Conservation (phyloP, 225 moss, liverwort and hornwort genomes). For the Anthoceros angustus region DNA sequence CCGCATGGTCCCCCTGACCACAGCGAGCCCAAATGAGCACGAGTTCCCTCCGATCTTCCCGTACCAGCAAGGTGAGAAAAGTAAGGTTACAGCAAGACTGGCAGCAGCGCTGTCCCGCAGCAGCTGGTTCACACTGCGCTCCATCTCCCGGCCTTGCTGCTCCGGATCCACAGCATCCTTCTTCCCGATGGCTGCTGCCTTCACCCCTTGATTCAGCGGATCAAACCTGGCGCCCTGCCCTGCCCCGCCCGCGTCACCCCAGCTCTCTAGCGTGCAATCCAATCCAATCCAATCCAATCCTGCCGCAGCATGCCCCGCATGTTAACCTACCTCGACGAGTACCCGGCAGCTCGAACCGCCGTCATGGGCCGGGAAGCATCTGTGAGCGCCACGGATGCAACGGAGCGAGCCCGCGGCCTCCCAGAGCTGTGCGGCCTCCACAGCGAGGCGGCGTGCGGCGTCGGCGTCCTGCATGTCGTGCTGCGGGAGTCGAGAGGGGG, state of each 20-base stretch:
- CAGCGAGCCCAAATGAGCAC: not conserved
- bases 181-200: conserved; percentile 18
- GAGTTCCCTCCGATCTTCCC: not conserved
- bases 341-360: conserved; percentile 53
- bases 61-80: not conserved
- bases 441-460: conserved; percentile 30
- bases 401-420: conserved; percentile 33
- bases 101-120: conserved; percentile 76
- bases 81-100: conserved; percentile 31
- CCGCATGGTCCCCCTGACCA: conserved; percentile 49
- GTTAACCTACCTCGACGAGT: conserved; percentile 42
- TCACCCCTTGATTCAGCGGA: conserved; percentile 48
- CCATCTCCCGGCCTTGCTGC: conserved; percentile 51
- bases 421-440: conserved; percentile 56
- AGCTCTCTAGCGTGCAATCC: not conserved
- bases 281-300: too few species aligned
- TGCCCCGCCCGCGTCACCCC: conserved; percentile 4
- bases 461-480: conserved; percentile 20
- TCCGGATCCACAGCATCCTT: conserved; percentile 51
- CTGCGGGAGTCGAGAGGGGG: not conserved
- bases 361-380: conserved; percentile 47
- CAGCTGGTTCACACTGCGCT: conserved; percentile 54
- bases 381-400: conserved; percentile 28
- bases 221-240: conserved; percentile 62
- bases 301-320: too few species aligned